These are phyloP conservation scores for Eucalyptus decipiens DNA, from an alignment of 345 rosid species.

Conservation along the genomic window DNA sequence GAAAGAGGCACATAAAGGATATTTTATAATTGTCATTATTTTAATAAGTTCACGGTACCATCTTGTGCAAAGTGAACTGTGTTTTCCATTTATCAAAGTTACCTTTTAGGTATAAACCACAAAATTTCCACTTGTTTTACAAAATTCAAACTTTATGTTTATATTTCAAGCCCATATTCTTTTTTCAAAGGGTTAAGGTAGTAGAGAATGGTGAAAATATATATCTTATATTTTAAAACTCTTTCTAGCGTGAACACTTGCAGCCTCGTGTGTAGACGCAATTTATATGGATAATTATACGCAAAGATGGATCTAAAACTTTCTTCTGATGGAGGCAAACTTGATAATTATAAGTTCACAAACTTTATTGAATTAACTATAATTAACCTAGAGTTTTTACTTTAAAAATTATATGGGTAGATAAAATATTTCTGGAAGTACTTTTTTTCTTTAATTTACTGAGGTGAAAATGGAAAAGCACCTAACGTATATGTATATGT, in stretches of 20 bases:
- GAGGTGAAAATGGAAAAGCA: background rate
- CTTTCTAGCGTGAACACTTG: background rate
- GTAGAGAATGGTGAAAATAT: background rate
- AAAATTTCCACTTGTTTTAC: background rate
- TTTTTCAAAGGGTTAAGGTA: background rate
- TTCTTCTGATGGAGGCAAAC: background rate
- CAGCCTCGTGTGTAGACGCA: background rate
- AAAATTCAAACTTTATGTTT: background rate
- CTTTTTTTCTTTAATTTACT: background rate
- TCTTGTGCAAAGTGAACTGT: background rate
- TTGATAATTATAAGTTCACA: background rate
- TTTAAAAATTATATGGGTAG: background rate
- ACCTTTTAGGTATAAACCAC: background rate
- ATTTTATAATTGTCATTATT: background rate
- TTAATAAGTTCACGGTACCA: background rate
- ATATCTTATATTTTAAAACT: background rate
- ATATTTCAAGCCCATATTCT: background rate
- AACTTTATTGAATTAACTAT: background rate
- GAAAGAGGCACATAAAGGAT: background rate
- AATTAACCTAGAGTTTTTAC: background rate
- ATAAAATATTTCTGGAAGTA: background rate
- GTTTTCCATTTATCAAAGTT: background rate
- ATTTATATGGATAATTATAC: background rate
- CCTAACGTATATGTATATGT: background rate
- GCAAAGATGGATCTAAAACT: background rate